Base-by-base conservation (phyloP, 1,139 yeast species). In the Wickerhamomyces sp. region DNA sequence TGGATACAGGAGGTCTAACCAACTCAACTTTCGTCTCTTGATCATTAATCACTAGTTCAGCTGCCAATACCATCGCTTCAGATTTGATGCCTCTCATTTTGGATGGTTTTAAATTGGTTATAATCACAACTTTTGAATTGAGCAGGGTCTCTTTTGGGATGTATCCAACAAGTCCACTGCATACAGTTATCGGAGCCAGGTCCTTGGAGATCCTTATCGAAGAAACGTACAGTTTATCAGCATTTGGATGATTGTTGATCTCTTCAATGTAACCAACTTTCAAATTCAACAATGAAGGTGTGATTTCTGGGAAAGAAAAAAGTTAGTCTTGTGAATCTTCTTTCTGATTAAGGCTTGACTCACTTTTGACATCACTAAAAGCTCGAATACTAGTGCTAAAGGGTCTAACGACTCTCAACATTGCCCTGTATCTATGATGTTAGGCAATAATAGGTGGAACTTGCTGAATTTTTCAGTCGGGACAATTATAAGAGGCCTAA, bases 21-120 rank as follows among this genome's bases (percentile, higher is more conserved):
- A 73, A 71, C 11, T 48, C 45, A 1, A 41, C 44, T 10, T 39
- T 47, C 6, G 44, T 45, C n/a, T 33, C 43, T 0, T 46, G 36
- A 40, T 48, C 54, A 11, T 34, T 7, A 15, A 26, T 40, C 57
- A 37, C 23, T 18, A 4, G 41, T 33, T 63, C 73, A 3, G 82
- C 77, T 6, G 84, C 84, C 32, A 80, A 57, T 2, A 80, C 56
- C 86, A 80, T 80, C 1, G 81, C 85, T 48, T 76, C 75, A 0
- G 84, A 78, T 43, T 55, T 60, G 15, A 74, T 69, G 4, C 85
- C 85, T 62, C 89, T 71, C 82, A 82, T 78, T 53, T 81, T 78
- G 4, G 79, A 78, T 8, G 84, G 82, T 62, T 82, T 82, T 59
- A 82, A 68, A 64, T 82, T 82, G 38, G 79, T 78, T 44, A 82